Evolutionary conservation across 306 rosid species (phyloP), one percentile per base, ranked within the genome.

Genomic region (Sindora glabra): DNA sequence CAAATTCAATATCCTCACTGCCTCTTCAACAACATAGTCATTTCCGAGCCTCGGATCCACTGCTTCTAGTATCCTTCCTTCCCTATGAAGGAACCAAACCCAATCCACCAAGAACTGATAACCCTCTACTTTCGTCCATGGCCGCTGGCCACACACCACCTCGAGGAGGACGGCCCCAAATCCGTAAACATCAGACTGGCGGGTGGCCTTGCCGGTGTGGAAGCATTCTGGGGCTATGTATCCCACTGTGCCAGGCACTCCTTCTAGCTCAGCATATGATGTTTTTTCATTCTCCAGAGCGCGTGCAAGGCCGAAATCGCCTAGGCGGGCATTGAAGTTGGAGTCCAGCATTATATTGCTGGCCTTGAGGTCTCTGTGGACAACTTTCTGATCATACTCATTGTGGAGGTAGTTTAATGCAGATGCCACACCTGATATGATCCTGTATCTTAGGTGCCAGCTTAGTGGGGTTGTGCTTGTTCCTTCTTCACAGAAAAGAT

Each of bases 211-310:
- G 8, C 86, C 95, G 0, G 91, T 87, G 74, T 87, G 95, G 48
- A 87, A 87, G 69, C 95, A 87, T 55, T 87, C 95, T 0, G 95
- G 89, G 1, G 91, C 95, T 1, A 87, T 87, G 79, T 87, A 87
- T 1, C 95, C 95, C 72, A 87, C 65, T 0, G 95, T 87, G 27
- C 95, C 95, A 1, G 65, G 91, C n/a, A 87, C 67, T 1, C 95
- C 89, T 38, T 67, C 88, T 0, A 83, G 13, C 62, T 83, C 89
- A 0, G 84, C 83, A 14, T 87, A 87, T 0, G 95, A 87, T 21
- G 81, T 83, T 32, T 77, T 79, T 50, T 79, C 95, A 9, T 87
- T 77, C 42, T 87, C 95, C 1, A 87, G 2, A 5, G 90, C 95
- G 0, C 90, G 85, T 1, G 95, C 95, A n/a, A 86, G 56, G 13